These are phyloP conservation scores for Vaccinium vitisidaea DNA, from an alignment of 148 eudicot species.

Conservation along the genomic window DNA sequence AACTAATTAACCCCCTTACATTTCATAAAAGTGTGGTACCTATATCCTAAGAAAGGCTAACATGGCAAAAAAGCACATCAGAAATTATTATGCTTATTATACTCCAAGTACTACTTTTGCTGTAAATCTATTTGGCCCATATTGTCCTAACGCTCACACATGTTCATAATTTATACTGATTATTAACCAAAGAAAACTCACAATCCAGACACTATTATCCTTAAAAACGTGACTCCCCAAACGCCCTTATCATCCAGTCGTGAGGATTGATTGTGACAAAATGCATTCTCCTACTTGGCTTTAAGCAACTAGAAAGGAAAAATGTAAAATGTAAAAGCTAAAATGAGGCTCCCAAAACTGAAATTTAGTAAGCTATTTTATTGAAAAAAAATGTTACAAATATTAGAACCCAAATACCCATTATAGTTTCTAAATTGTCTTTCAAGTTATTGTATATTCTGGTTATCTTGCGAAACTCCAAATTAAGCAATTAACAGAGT, in stretches of 20 bases:
- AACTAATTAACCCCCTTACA: too few relatives aligned
- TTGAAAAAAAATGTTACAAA: not conserved
- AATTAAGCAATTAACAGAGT: not conserved
- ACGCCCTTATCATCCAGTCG: not conserved
- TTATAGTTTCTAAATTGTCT: constrained; percentile 6
- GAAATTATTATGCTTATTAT: too few relatives aligned
- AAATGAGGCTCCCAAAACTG: not conserved
- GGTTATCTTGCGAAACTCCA: not conserved
- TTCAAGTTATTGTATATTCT: not conserved
- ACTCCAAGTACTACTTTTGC: too few relatives aligned
- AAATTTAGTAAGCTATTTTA: not conserved
- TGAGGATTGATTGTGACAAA: not conserved
- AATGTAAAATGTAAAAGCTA: not conserved
- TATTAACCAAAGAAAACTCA: too few relatives aligned
- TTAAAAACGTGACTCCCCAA: too few relatives aligned
- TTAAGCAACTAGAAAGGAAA: not conserved
- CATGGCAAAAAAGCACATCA: too few relatives aligned
- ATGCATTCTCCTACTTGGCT: not conserved
- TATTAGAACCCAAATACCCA: not conserved
- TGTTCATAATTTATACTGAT: too few relatives aligned
- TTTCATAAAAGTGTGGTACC: too few relatives aligned
- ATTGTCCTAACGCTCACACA: too few relatives aligned
- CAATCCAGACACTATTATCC: too few relatives aligned
- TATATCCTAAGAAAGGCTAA: too few relatives aligned
- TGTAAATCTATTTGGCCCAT: too few relatives aligned